Evolutionary conservation across 192 early-diverging fungal genomes (phyloP), one percentile per base, ranked within the genome.

Genomic region (Endogone sp.): DNA sequence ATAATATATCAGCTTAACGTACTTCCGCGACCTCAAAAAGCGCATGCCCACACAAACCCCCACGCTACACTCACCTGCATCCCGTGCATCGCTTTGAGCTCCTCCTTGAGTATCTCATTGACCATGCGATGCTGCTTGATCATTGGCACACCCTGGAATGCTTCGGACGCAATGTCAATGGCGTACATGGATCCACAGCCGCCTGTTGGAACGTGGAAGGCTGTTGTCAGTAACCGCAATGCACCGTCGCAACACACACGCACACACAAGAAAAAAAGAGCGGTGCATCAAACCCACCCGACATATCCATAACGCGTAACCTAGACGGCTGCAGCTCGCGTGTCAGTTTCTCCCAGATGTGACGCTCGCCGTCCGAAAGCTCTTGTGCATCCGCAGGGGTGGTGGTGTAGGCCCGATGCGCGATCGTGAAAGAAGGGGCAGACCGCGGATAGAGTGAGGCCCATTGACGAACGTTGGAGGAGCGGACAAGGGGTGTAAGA

Each of bases 151-250:
- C 89, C 90, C 69, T 89, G 85, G 82, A 99, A 99, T 65, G 81
- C 67, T 10, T 84, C 76, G 28, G 91, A 90, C 29, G 88, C 86
- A 71, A 99, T 90, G 67, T 94, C 89, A 57, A 99, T 90, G n/a
- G 89, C 89, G 67, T 96, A 98, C 95, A 97, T 97, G 44, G 93
- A 92, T 13, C 97, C 97, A 75, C 97, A 99, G n/a, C 97, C 97
- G 56, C 92, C 90, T 91, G 57, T 56, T n/a, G 10, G 68, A 49
- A n/a, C n/a, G n/a, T n/a, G n/a, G n/a, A n/a, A n/a, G n/a, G n/a
- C n/a, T n/a, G n/a, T n/a, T n/a, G n/a, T n/a, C n/a, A n/a, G n/a
- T n/a, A n/a, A n/a, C n/a, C n/a, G n/a, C n/a, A n/a, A n/a, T n/a
- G n/a, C n/a, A n/a, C n/a, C n/a, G n/a, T n/a, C n/a, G n/a, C n/a